Base-by-base conservation (phyloP, 176 grass and related monocot genomes). In the Ensete glaucum region DNA sequence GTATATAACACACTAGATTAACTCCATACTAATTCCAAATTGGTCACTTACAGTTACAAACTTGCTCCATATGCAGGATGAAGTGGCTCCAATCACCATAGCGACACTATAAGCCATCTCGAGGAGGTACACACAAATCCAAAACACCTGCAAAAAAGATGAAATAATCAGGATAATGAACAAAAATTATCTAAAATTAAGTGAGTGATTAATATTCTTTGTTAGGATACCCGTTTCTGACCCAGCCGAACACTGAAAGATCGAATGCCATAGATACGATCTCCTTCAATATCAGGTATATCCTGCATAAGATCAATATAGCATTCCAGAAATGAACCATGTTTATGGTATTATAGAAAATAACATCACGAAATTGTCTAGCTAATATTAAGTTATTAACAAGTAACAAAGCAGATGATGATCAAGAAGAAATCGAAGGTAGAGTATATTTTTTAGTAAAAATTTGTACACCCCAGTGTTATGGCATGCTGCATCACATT, bases 271-370 rank as follows among this genome's bases (percentile, higher is more conserved):
- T 89, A 99, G 69, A 94, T 94, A 51, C 88, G 84, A 49, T 88
- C 95, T 70, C 95, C 95, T 85, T 99, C 90, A 63, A 89, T 94
- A 81, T 94, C 95, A 69, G 95, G 91, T 82, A 94, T 99, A 88
- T 99, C 95, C 95, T 94, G 76, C 78, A 81, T n/a, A 10, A 77
- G 14, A 86, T 69, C 22, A 54, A 73, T 25, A 73, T 22, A 9
- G 11, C 50, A 34, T 14, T 62, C 19, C 25, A 49, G 16, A 49
- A 22, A 63, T 22, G 11, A 50, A 50, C 3, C 1, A 54, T 24
- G 13, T 54, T 25, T 17, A 53, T 55, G 21, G 12, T 10, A 74
- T 10, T 70, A 60, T 17, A 74, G 72, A 50, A 17, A 11, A 34
- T 22, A 64, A 76, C 2, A 20, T 50, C 34, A 2, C 17, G 7